These are phyloP conservation scores for Annulohypoxylon maeteangense DNA, from an alignment of 495 filamentous ascomycete species.

Conservation along the genomic window DNA sequence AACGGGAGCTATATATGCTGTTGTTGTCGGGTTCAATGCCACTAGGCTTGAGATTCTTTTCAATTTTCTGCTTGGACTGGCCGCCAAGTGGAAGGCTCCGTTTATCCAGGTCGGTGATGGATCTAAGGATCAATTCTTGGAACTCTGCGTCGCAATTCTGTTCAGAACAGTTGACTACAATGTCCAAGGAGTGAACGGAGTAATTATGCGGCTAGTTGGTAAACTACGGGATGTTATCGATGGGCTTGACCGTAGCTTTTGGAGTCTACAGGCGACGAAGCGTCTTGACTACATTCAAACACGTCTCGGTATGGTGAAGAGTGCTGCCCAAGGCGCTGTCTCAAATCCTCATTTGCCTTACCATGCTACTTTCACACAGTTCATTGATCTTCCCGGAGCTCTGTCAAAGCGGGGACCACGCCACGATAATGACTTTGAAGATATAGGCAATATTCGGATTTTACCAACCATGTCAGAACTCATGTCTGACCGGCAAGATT, in stretches of 20 bases:
- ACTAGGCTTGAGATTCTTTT: slow-evolving; percentile 21
- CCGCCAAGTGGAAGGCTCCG: slow-evolving; percentile 6
- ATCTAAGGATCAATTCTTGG: slow-evolving; percentile 26
- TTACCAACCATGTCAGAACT: slow-evolving; percentile 74
- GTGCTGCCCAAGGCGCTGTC: not conserved
- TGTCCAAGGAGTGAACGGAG: no score
- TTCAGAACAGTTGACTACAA: slow-evolving; percentile 43
- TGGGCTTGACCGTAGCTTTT: slow-evolving; percentile 16
- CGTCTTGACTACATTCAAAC: slow-evolving; percentile 41
- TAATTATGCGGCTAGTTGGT: slow-evolving; percentile 5
- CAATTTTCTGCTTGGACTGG: slow-evolving; percentile 24
- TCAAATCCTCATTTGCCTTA: not conserved
- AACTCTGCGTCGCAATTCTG: slow-evolving; percentile 41
- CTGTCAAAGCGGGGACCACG: slow-evolving; percentile 63
- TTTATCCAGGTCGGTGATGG: slow-evolving; percentile 2
- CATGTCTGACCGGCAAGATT: slow-evolving; percentile 60
- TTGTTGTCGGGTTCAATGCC: slow-evolving; percentile 18
- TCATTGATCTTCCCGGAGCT: slow-evolving; percentile 63
- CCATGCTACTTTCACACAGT: slow-evolving; percentile 47
- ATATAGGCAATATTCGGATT: slow-evolving; percentile 69
- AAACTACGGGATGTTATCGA: slow-evolving; percentile 16
- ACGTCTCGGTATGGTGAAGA: slow-evolving; percentile 24
- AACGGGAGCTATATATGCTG: slow-evolving; percentile 29
- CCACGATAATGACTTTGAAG: slow-evolving; percentile 73
- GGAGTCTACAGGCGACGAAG: slow-evolving; percentile 36